Evolutionary conservation across 306 rosid genomes (phyloP), one percentile per base, ranked within the genome.

Genomic region (Quillaja saponaria): DNA sequence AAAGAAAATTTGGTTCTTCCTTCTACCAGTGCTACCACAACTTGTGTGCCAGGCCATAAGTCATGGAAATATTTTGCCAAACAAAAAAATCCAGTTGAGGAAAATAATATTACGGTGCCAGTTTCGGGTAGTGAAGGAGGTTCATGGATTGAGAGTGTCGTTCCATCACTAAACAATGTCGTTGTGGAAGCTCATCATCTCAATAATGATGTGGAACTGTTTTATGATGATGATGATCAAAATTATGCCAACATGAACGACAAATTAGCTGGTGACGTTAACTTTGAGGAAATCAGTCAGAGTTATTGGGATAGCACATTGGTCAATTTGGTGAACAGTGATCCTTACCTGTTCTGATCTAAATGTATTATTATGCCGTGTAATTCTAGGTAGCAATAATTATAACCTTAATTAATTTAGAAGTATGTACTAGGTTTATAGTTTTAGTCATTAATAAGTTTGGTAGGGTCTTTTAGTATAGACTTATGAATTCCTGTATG

Each of bases 221-320:
- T 39, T 8, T 39, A 7, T 8, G 44, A 39, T 39, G 40, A 37
- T 5, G 44, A 12, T 6, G 4, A 39, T 8, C 44, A 39, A 8
- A 37, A 37, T 37, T 12, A 39, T 39, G 1, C 13, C 13, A 39
- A 39, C 13, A 2, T 39, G 44, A 12, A 8, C 2, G 10, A 8
- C 44, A 39, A 39, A n/a, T n/a, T n/a, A n/a, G n/a, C n/a, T 1
- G 46, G n/a, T n/a, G n/a, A n/a, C n/a, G 12, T 8, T 39, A 75
- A 51, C 61, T 39, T 68, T 44, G 77, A 80, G 11, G 81, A 71
- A 40, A 71, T 52, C 10, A 80, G 68, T 18, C 16, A 47, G 66
- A 72, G 72, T 69, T 80, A 72, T 46, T 76, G 85, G 85, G 68
- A 68, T 19, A 55, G 49, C 55, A 42, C 76, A 38, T 72, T 39